Base-by-base conservation (phyloP, 192 early-diverging fungal genomes). In the Coemansia reversa region DNA sequence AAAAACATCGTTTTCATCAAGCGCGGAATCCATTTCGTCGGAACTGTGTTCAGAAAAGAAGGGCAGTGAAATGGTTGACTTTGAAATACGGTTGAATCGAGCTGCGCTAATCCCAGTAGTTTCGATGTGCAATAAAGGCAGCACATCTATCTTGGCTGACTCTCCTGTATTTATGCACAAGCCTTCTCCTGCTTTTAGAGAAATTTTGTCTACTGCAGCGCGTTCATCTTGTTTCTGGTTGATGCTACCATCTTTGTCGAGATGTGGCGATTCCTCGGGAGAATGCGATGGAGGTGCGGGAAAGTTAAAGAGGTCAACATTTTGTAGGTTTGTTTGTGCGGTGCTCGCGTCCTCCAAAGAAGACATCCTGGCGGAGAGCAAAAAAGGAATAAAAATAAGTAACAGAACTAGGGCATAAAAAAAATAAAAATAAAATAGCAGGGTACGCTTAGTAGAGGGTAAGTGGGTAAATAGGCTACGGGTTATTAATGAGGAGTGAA, bases 51-150 rank as follows among this genome's bases (percentile, higher is more conserved):
- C 51, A 25, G 59, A 11, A 47, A 73, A 63, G 28, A 39, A 53
- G 53, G 72, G 76, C 22, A 79, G 67, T 9, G 76, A 79, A 7
- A 70, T 65, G 2, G 76, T 79, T 5, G 76, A 73, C 52, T 67
- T 73, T 39, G 76, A 73, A 20, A 63, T 49, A n/a, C 60, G 66
- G 54, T 55, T 65, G 24, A 66, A 69, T 19, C 53, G 53, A 18
- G 55, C 18, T 2, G 20, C 6, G 14, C 35, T 33, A 14, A 33
- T 1, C 11, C 20, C 60, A 16, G 30, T 18, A 18, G 29, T 20
- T 11, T 48, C n/a, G 19, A 19, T n/a, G 49, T 50, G 25, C 16
- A 39, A 39, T 11, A 39, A 39, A 7, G 35, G 35, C 35, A 39
- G 35, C 7, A 12, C 35, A 11, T 39, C 35, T 39, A 1, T 9